These are phyloP conservation scores for Amanita subjunquillea DNA, from an alignment of 768 basidiomycete species.

Conservation along the genomic window DNA sequence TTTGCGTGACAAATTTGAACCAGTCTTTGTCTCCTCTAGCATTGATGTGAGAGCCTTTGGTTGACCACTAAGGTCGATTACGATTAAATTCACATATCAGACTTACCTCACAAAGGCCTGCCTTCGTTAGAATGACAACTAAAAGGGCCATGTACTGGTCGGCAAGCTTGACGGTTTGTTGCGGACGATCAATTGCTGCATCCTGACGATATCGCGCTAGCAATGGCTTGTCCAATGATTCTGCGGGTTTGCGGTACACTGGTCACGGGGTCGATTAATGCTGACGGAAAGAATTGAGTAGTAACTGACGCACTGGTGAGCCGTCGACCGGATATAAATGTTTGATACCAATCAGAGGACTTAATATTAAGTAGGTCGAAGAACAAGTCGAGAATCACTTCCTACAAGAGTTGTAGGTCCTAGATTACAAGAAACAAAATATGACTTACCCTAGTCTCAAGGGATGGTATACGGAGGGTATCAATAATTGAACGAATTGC, in stretches of 20 bases:
- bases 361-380: slow-evolving; percentile 90
- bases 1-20: slow-evolving; percentile 72
- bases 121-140: slow-evolving; percentile 73
- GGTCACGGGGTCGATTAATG: neutral
- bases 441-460: slow-evolving; percentile 68
- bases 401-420: slow-evolving; percentile 33
- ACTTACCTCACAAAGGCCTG: slow-evolving; percentile 80
- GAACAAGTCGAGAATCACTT: slow-evolving; percentile 88
- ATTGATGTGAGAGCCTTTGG: slow-evolving; percentile 73
- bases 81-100: neutral
- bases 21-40: slow-evolving; percentile 70
- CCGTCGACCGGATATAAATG: slow-evolving; percentile 82
- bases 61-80: neutral
- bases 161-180: slow-evolving; percentile 64
- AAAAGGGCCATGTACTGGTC: slow-evolving; percentile 90
- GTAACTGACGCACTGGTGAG: slow-evolving; percentile 59
- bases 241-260: slow-evolving; percentile 59
- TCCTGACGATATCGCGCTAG: slow-evolving; percentile 23
- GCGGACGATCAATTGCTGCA: slow-evolving; percentile 32
- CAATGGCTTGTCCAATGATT: neutral
- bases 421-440: neutral
- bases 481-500: slow-evolving; percentile 81
- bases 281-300: neutral
- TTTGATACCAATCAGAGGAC: slow-evolving; percentile 85
- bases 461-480: slow-evolving; percentile 79